Percentiles rank a stretch among this genome's conserved stretches.
phyloP scores from a whole-genome alignment of 2,329 filamentous ascomycete species.

The Trichoderma atroviride region DNA sequence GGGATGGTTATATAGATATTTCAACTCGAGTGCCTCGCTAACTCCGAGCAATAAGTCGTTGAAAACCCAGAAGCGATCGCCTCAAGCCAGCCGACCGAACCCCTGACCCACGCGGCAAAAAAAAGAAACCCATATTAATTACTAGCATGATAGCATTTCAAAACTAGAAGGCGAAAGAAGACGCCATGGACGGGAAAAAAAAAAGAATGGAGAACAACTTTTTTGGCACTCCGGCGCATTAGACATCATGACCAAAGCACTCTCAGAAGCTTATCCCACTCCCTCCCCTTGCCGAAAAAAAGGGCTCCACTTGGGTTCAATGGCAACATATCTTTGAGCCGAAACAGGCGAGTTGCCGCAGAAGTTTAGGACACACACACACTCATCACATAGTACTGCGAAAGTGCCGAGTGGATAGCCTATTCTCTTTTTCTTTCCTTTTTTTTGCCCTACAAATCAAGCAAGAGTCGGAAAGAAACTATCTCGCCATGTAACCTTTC shows the following conservation, averaged over 20 bases:
- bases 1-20: conserved; percentile 11
- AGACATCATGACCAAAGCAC: conserved; percentile 21
- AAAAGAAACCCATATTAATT: not conserved
- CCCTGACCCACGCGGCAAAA: not conserved
- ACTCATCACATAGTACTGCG: not conserved
- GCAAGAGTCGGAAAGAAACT: not conserved
- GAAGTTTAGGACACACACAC: not conserved
- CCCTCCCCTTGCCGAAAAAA: not conserved
- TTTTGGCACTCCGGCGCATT: not conserved
- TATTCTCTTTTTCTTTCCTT: not conserved
- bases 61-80: not conserved
- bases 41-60: not conserved
- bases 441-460: not conserved
- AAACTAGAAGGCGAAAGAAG: not conserved
- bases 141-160: not conserved
- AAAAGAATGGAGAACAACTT: not conserved
- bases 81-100: not conserved
- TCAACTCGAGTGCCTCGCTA: not conserved
- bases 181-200: not conserved
- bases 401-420: not conserved
- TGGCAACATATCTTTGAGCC: not conserved
- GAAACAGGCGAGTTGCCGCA: not conserved
- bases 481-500: not conserved
- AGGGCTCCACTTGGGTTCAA: not conserved
- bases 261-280: not conserved